Base-by-base conservation (phyloP, 306 rosid species). In the Geum urbanum region DNA sequence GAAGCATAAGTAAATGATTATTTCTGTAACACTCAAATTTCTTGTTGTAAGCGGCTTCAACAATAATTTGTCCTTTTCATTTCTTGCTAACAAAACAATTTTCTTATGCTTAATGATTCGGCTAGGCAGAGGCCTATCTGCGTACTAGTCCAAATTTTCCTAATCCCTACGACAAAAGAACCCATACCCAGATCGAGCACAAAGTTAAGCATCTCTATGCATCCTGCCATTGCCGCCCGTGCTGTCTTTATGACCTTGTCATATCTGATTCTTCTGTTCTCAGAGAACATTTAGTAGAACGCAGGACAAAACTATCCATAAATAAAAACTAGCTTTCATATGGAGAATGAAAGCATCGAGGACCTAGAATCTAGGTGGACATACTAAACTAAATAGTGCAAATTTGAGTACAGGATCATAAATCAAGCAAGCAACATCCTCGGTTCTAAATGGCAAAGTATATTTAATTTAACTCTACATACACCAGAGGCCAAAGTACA, bases 1-100 rank as follows among this genome's bases (percentile, higher is more conserved):
- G 16, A 49, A 13, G 27, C 27, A 24, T 49, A 14, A 6, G 64
- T 7, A 40, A 59, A 59, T 14, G 3, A 20, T 12, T 22, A 14
- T 24, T 4, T 44, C 27, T 27, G 65, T 5, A 56, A 67, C 16
- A 43, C n/a, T 24, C 6, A 39, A 56, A 56, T 19, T n/a, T 37
- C 4, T 48, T 48, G 62, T 19, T 51, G 50, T 57, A 54, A 50
- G 52, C 56, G 27, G 59, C 59, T 49, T 59, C 16, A 56, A 65
- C 43, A 66, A 46, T 9, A 53, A 12, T 37, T 46, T 4, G 59
- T 50, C 50, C 71, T 9, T 67, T 48, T 12, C 59, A 27, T 18
- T 67, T 35, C 62, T 52, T 68, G 50, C 41, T 5, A 22, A 20
- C 39, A 55, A 22, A 5, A 7, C 22, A 55, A 56, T 56, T 22